phyloP scores from a whole-genome alignment of 495 filamentous ascomycete genomes.

The Haplographium delicatum region DNA sequence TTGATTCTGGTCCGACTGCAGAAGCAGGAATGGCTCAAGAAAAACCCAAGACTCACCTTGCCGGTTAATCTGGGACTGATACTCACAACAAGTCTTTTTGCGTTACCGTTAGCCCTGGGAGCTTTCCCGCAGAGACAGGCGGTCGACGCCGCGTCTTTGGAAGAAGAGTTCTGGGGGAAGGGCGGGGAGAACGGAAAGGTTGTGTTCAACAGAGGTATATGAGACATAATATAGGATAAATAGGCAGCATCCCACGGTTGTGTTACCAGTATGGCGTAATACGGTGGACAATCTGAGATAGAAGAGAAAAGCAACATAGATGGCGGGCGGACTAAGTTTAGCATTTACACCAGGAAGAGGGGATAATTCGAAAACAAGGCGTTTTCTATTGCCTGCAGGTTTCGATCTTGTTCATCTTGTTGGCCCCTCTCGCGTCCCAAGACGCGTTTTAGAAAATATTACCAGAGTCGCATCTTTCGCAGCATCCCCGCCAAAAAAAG shows the following conservation, averaged over 20 bases:
- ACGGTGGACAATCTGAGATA: background rate
- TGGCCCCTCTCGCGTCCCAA: too few species aligned
- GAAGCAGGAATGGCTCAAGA: slow-evolving; percentile 66
- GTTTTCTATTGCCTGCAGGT: background rate
- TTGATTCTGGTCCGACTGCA: slow-evolving; percentile 79
- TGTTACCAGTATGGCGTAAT: too few species aligned
- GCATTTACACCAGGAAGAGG: background rate
- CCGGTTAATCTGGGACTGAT: slow-evolving; percentile 84
- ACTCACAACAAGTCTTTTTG: slow-evolving; percentile 72
- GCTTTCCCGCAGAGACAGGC: slow-evolving; percentile 89
- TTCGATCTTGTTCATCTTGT: background rate
- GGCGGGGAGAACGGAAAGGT: slow-evolving; percentile 74
- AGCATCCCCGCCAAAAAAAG: too few species aligned
- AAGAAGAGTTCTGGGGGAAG: slow-evolving; percentile 74
- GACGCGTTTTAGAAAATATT: too few species aligned
- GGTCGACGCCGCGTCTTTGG: slow-evolving; percentile 64
- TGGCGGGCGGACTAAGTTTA: background rate
- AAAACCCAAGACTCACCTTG: slow-evolving; percentile 62
- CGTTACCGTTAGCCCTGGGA: slow-evolving; percentile 78
- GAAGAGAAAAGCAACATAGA: background rate
- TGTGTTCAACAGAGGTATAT: slow-evolving; percentile 90
- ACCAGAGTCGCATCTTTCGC: too few species aligned
- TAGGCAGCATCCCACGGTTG: too few species aligned
- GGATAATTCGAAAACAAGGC: background rate
- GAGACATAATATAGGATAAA: slow-evolving; percentile 20